phyloP scores from a whole-genome alignment of 305 asterid species.

The Fraxinus albicans region DNA sequence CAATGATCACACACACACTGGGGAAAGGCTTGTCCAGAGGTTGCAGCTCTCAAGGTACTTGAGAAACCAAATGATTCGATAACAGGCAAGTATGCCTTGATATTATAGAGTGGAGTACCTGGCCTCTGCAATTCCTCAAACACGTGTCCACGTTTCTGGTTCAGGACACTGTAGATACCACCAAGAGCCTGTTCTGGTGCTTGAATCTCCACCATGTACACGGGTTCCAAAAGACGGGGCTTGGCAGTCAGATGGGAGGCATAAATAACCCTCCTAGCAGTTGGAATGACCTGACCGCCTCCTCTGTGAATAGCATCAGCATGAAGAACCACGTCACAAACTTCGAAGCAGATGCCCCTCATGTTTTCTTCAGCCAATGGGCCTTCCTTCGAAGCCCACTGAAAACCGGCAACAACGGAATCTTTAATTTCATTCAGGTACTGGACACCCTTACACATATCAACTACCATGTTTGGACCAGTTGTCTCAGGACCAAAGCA shows the following conservation, averaged over 20 bases:
- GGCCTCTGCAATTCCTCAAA: slow-evolving; percentile 65
- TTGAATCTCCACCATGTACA: slow-evolving; percentile 50
- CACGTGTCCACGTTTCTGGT: slow-evolving; percentile 49
- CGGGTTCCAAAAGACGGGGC: slow-evolving; percentile 51
- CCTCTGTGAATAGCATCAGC: slow-evolving; percentile 59
- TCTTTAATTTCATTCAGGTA: slow-evolving; percentile 54
- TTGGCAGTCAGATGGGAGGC: slow-evolving; percentile 49
- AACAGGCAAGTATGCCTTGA: slow-evolving; percentile 55
- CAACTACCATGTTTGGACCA: slow-evolving; percentile 59
- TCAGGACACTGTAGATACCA: slow-evolving; percentile 48
- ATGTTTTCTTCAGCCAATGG: slow-evolving; percentile 51
- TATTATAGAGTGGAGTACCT: slow-evolving; percentile 53
- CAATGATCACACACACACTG: slow-evolving; percentile 54
- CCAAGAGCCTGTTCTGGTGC: slow-evolving; percentile 60
- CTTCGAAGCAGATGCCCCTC: slow-evolving; percentile 58
- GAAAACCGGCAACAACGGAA: slow-evolving; percentile 58
- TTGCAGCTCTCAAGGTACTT: slow-evolving; percentile 38
- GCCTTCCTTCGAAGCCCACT: slow-evolving; percentile 59
- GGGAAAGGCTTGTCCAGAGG: slow-evolving; percentile 51
- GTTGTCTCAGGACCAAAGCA: slow-evolving; percentile 59
- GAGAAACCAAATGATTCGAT: slow-evolving; percentile 51
- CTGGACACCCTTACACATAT: slow-evolving; percentile 58
- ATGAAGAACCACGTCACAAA: slow-evolving; percentile 52
- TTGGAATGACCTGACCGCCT: slow-evolving; percentile 56
- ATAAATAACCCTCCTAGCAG: slow-evolving; percentile 49